phyloP scores from a whole-genome alignment of 768 basidiomycete species.

The Amanita exitialis region DNA sequence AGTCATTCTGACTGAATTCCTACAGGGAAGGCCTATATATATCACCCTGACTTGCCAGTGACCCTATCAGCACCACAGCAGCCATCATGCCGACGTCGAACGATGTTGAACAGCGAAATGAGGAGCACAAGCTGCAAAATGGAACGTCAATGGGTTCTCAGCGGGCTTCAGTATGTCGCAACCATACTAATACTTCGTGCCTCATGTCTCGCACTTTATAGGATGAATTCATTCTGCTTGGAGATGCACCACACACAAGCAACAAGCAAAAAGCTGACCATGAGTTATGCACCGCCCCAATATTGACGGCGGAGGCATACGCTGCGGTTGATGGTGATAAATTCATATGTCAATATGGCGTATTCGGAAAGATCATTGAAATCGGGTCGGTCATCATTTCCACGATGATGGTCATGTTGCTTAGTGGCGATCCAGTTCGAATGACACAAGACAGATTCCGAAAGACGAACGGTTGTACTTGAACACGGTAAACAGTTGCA shows the following conservation, averaged over 20 bases:
- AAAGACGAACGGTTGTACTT: conserved; percentile 49
- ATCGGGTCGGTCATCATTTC: not conserved
- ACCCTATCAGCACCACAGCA: too few species aligned
- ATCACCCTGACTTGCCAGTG: too few species aligned
- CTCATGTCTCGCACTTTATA: too few species aligned
- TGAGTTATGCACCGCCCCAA: not conserved
- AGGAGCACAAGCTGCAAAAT: too few species aligned
- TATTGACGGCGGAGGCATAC: not conserved
- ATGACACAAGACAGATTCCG: conserved; percentile 20
- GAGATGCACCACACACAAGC: not conserved
- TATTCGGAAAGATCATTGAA: not conserved
- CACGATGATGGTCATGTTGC: not conserved
- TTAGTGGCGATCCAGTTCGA: conserved; percentile 24
- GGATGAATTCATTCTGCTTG: too few species aligned
- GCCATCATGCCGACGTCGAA: too few species aligned
- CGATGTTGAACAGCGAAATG: too few species aligned
- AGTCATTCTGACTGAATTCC: too few species aligned
- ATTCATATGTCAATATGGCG: not conserved
- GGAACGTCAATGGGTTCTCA: too few species aligned
- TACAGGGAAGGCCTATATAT: too few species aligned
- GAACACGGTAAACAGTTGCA: conserved; percentile 45
- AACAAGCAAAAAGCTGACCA: not conserved
- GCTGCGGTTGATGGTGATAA: not conserved
- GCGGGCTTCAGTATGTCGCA: too few species aligned
- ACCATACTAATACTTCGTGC: too few species aligned